These are phyloP conservation scores for Botrytis elliptica DNA, from an alignment of 2,329 filamentous ascomycete species.

Conservation along the genomic window DNA sequence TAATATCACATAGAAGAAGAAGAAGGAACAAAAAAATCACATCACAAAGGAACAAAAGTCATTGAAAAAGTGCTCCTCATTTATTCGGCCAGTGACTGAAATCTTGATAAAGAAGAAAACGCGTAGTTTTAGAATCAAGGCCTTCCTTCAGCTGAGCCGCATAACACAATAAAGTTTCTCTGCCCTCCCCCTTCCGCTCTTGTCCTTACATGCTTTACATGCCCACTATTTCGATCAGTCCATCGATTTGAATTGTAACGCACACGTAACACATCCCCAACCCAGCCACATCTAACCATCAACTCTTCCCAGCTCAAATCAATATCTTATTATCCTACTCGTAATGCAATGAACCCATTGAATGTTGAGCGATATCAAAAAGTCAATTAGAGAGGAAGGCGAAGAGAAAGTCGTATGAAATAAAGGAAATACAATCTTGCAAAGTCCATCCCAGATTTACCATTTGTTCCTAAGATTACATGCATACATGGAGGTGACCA, in stretches of 20 bases:
- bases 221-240: background rate
- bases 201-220: background rate
- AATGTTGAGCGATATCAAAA: background rate
- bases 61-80: background rate
- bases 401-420: background rate
- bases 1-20: background rate
- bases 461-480: constrained; percentile 18
- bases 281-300: background rate
- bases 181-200: background rate
- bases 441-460: constrained; percentile 1
- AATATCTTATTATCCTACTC: background rate
- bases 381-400: background rate
- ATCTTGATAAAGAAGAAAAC: background rate
- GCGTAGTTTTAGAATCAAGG: background rate
- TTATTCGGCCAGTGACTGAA: background rate
- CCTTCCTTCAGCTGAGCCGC: background rate
- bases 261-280: background rate
- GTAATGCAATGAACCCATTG: background rate
- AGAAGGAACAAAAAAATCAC: background rate
- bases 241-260: background rate
- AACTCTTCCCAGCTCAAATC: background rate
- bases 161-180: background rate
- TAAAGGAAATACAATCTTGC: constrained; percentile 12
- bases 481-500: constrained; percentile 11
- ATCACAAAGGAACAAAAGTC: background rate